Base-by-base conservation (phyloP, 2,329 filamentous ascomycete species). In the Nothopassalora personata region DNA sequence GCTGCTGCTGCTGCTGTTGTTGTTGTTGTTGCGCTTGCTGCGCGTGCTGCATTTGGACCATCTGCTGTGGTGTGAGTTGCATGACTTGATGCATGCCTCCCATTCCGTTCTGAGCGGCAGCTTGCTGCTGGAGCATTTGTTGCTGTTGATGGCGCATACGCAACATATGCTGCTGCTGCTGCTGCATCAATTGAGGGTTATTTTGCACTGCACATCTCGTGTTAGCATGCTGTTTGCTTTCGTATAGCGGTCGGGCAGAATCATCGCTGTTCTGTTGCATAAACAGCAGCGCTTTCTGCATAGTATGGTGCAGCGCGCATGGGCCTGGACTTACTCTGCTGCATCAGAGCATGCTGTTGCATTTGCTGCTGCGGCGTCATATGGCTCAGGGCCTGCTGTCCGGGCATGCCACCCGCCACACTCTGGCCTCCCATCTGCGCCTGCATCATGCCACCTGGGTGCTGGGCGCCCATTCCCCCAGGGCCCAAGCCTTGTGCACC, bases 371-470 rank as follows among this genome's bases (percentile, higher is more conserved):
- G 80, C 11, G 87, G 86, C 69, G 80, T 89, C 56, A 91, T 72
- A 71, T 92, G 89, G 70, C 87, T 86, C 67, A 91, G 76, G 18
- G 86, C 86, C 75, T 90, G 88, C 60, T 83, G 82, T 74, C 85
- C 88, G 28, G 80, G 81, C 58, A 77, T 76, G 30, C 71, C 70
- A 34, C 72, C 72, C 51, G 78, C 78, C 60, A 84, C 83, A 56
- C 79, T 70, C 57, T 70, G 68, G 19, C 62, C 66, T 19, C 64
- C 68, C 67, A 71, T 69, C 48, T 72, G 70, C 46, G 66, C 68
- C 33, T 67, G 66, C 68, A 73, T 70, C 69, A 73, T 73, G 28
- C 67, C 70, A 31, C 68, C 69, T 39, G 70, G 70, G 57, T 71
- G 68, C 56, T 70, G 68, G 53, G 63, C 67, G 15, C 63, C 66